These are phyloP conservation scores for Diversispora eburnea DNA, from an alignment of 192 early-diverging fungal genomes.

Conservation along the genomic window DNA sequence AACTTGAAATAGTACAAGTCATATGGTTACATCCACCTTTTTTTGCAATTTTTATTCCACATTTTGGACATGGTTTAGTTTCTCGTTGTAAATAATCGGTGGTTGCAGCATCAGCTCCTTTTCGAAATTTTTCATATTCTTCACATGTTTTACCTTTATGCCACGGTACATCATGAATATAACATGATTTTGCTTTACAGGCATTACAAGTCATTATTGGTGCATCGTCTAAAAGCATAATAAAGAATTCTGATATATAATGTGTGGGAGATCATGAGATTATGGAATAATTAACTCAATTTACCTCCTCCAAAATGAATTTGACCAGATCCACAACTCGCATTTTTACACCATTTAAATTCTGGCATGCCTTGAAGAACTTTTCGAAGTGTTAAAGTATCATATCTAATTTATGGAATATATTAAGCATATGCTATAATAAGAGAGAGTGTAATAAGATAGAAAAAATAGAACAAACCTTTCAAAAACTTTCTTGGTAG, in stretches of 20 bases:
- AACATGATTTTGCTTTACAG: slow-evolving; percentile 8
- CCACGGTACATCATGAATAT: slow-evolving; percentile 15
- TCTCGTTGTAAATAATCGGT: not conserved
- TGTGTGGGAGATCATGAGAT: not conserved
- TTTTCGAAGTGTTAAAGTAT: not conserved
- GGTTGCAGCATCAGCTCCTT: not conserved
- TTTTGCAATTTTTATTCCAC: slow-evolving; percentile 9
- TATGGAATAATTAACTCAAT: not conserved
- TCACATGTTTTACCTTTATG: not conserved
- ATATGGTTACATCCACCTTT: slow-evolving; percentile 30
- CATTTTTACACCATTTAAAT: slow-evolving; percentile 28
- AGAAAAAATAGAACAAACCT: no score
- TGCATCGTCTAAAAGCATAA: slow-evolving; percentile 4
- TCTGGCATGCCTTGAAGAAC: not conserved
- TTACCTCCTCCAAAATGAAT: slow-evolving; percentile 23
- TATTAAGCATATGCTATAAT: no score
- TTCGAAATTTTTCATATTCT: not conserved
- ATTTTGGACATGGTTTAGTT: slow-evolving; percentile 27
- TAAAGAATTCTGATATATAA: not conserved
- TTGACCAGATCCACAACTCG: slow-evolving; percentile 18
- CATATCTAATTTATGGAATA: not conserved
- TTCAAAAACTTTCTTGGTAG: no score
- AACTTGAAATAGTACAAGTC: slow-evolving; percentile 2
- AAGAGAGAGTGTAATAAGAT: no score
- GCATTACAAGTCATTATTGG: slow-evolving; percentile 26